Evolutionary conservation across 2,329 filamentous ascomycete species (phyloP).

Genomic region (Raffaelea ambrosiae): DNA sequence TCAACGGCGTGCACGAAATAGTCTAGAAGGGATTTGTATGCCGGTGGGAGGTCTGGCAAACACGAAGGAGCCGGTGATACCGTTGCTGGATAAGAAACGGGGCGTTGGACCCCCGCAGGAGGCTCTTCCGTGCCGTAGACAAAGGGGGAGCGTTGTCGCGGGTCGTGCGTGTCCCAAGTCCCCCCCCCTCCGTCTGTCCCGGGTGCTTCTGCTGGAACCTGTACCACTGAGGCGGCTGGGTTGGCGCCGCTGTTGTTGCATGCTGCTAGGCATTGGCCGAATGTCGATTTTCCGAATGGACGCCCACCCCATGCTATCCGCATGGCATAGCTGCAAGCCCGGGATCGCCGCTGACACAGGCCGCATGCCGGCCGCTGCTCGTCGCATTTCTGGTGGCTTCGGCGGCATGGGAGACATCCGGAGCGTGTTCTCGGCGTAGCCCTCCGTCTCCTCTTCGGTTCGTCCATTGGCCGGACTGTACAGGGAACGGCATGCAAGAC

Average conservation of each 20-base stretch:
- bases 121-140: not conserved
- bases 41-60: not conserved
- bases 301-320: not conserved
- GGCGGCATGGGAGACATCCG: not conserved
- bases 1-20: not conserved
- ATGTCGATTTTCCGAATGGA: not conserved
- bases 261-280: not conserved
- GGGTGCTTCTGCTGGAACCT: not conserved
- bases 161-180: not conserved
- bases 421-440: not conserved
- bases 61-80: not conserved
- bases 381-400: not conserved
- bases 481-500: too few species aligned
- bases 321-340: not conserved
- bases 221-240: not conserved
- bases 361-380: not conserved
- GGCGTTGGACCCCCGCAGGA: not conserved
- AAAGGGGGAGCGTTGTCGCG: not conserved
- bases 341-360: not conserved
- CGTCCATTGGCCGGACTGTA: too few species aligned
- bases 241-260: not conserved
- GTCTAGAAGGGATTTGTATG: not conserved
- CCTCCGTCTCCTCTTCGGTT: not conserved
- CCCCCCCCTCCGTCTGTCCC: not conserved
- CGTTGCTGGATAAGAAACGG: too few species aligned